Conservation (phyloP, 768 basidiomycete species). For the Amanita pallidorosea region DNA sequence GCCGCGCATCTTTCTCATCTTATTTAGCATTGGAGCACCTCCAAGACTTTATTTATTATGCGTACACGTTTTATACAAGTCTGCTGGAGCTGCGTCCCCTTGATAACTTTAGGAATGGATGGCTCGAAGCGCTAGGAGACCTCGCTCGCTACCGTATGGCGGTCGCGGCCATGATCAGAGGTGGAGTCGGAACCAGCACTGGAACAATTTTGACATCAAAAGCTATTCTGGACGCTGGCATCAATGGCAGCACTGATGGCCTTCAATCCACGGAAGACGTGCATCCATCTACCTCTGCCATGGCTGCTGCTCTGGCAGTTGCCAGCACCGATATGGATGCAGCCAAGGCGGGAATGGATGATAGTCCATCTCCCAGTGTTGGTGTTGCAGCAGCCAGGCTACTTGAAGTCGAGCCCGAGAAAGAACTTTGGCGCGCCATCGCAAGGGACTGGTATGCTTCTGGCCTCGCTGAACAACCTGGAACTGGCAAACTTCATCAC, state of each 20-base stretch:
- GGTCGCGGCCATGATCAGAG: conserved; percentile 76
- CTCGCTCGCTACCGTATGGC: conserved; percentile 92
- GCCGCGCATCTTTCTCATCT: conserved; percentile 67
- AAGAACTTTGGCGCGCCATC: conserved; percentile 83
- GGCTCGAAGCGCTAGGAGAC: conserved; percentile 97
- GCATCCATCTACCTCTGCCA: conserved; percentile 6
- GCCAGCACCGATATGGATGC: not conserved
- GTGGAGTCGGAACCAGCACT: conserved; percentile 26
- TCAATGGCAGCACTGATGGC: conserved; percentile 11
- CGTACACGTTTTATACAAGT: conserved; percentile 88
- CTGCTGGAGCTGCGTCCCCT: conserved; percentile 77
- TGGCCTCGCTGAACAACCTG: conserved; percentile 82
- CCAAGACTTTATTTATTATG: conserved; percentile 90
- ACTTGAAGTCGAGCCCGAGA: conserved; percentile 82
- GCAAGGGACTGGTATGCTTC: conserved; percentile 90
- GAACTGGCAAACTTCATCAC: conserved; percentile 91
- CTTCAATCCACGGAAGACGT: conserved; percentile 3
- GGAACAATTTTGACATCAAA: conserved; percentile 40
- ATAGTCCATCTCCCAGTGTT: conserved; percentile 65
- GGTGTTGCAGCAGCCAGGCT: conserved; percentile 75
- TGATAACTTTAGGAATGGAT: conserved; percentile 60
- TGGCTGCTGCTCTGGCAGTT: conserved; percentile 27
- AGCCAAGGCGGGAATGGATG: conserved; percentile 36
- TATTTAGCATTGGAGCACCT: conserved; percentile 78
- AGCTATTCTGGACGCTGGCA: conserved; percentile 39